Conservation (phyloP, 2,329 filamentous ascomycete genomes). For the Apiospora malaysiana region DNA sequence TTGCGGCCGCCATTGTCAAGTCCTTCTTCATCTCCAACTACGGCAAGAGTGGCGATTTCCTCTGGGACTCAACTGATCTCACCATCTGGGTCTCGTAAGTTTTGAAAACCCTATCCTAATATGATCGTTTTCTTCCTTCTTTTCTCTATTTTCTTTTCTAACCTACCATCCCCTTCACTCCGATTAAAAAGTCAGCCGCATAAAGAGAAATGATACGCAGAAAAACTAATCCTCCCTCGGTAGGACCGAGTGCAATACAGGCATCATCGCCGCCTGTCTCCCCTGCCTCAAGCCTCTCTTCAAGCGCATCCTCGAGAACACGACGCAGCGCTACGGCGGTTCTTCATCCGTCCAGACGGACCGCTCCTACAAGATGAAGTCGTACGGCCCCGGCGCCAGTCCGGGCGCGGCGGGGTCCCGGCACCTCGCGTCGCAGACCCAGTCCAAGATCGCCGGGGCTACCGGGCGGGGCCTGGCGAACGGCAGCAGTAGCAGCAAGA, state of each 20-base stretch:
- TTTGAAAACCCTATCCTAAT: background rate
- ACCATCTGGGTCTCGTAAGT: constrained; percentile 51
- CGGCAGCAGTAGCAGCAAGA: constrained; percentile 31
- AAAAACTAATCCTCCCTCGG: too few relatives aligned
- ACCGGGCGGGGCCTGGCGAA: constrained; percentile 42
- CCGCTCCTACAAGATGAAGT: constrained; percentile 17
- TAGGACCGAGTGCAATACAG: constrained; percentile 43
- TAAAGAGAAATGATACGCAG: too few relatives aligned
- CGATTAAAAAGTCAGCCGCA: too few relatives aligned
- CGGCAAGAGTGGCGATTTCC: constrained; percentile 46
- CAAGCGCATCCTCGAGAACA: constrained; percentile 39
- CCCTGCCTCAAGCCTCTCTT: constrained; percentile 44
- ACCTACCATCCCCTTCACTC: too few relatives aligned
- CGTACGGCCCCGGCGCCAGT: background rate
- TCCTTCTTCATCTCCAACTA: constrained; percentile 45
- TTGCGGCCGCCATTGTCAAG: constrained; percentile 49
- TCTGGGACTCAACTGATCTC: constrained; percentile 53
- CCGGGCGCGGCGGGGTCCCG: background rate
- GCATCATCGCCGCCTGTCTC: constrained; percentile 45
- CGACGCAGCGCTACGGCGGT: constrained; percentile 34
- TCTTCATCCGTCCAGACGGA: constrained; percentile 35
- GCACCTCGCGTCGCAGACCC: constrained; percentile 22
- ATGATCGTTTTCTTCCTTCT: background rate
- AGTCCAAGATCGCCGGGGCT: constrained; percentile 24
- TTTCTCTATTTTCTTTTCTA: too few relatives aligned